phyloP scores from a whole-genome alignment of 148 eudicot species.

The Rhododendron vialii region DNA sequence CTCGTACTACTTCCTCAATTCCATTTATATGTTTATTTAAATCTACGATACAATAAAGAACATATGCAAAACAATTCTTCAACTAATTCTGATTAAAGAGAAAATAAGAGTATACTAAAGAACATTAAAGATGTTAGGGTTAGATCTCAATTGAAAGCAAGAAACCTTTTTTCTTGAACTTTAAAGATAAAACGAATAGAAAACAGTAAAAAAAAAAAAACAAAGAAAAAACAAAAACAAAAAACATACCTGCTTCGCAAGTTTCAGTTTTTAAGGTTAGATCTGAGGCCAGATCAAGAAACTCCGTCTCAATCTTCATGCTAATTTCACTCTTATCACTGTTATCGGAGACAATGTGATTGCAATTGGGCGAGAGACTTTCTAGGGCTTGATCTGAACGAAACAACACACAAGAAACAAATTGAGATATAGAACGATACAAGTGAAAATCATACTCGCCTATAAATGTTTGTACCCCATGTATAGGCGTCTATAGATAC shows the following conservation, averaged over 20 bases:
- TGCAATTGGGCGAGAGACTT: constrained; percentile 7
- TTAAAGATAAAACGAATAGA: not conserved
- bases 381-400: constrained; percentile 21
- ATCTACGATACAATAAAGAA: not conserved
- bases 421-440: not conserved
- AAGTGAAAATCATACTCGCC: not conserved
- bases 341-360: constrained; percentile 4
- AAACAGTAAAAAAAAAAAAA: not conserved
- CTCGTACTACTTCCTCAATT: not conserved
- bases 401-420: not conserved
- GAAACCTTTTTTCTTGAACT: not conserved
- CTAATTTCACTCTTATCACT: not conserved
- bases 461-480: not conserved
- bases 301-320: not conserved
- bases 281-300: not conserved
- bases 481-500: not conserved
- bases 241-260: not conserved
- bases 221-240: not conserved
- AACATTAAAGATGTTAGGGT: too few relatives aligned
- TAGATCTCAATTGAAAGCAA: not conserved
- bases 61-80: not conserved
- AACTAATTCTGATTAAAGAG: not conserved
- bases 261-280: not conserved
- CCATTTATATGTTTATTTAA: too few relatives aligned
- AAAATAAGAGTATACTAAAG: not conserved